Evolutionary conservation across 805 yeast genomes (phyloP), one percentile per base, ranked within the genome.

Genomic region (Saccharomycopsis javanensis): DNA sequence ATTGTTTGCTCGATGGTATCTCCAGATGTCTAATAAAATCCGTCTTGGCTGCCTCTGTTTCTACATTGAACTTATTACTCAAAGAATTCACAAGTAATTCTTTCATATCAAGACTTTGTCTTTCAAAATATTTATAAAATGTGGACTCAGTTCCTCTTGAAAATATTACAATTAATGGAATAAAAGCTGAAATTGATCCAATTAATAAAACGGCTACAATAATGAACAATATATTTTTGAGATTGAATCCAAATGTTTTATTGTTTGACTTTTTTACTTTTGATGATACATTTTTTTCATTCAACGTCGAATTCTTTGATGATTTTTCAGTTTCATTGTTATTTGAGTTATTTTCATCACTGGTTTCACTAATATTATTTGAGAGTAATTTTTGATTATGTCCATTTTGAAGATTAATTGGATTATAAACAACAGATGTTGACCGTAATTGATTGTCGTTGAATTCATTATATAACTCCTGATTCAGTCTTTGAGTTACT

Each of bases 141-240:
- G 66, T 55, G 1, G 53, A 28, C 46, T 64, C 67, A 1, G 74
- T 69, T 0, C 78, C 78, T 35, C 66, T 62, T 1, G 70, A 60
- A 25, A 68, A 65, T 1, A 69, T 61, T 1, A 69, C 62, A 1
- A 65, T 58, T 4, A 58, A 52, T 6, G 61, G 61, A 16, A 54
- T 50, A 20, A 48, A 50, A n/a, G 48, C 51, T 33, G 59, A 53
- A 15, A 59, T 37, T 13, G 55, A 33, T 5, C 33, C 34, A 7
- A 58, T 27, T 8, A 56, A 35, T 20, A 58, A 34, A 8, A 45
- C 16, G 1, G 55, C 57, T 31, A 57, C 31, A 25, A 55, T 15
- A 10, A 56, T 48, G 20, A 56, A 46, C 15, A 53, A 34, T 34
- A 51, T 25, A 18, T 38, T 30, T 13, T 30, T 34, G 20, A 23